Base-by-base conservation (phyloP, 2,329 filamentous ascomycete genomes). In the Xylariaceae sp. region DNA sequence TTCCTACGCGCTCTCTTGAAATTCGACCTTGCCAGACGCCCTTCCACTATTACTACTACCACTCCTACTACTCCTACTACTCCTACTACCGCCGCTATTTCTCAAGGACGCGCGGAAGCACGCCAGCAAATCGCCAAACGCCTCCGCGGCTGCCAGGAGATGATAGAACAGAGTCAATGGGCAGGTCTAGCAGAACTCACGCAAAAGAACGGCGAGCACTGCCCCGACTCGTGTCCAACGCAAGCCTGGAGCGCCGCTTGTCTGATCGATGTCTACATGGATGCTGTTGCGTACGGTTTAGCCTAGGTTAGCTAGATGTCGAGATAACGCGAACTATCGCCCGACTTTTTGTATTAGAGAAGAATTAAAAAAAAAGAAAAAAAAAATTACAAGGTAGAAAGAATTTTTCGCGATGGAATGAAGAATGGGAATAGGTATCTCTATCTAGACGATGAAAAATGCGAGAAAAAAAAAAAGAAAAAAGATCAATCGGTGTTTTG, bases 191-290 rank as follows among this genome's bases (percentile, higher is more conserved):
- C 91, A 6, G 94, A 99, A 74, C 73, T 99, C 71, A 97, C 94
- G 41, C 91, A 99, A 69, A 91, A 92, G 77, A 80, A 87, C 64
- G 94, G 94, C 11, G 85, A 84, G 60, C 81, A 86, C 67, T 99
- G 94, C 71, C 76, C 74, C 9, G 95, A 99, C 73, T 97, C 92
- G 71, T 90, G 87, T 51, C 94, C 94, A 30, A 96, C 94, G 0
- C 94, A 99, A 72, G 88, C 94, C 51, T 99, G 94, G 94, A 96
- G 91, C 51, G 89, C 94, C 32, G 88, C 89, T 27, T 97, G 94
- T 70, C 77, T 99, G 67, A 89, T 99, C 66, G 94, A 99, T 74
- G 73, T 99, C 60, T 99, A 96, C 74, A 91, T 96, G 78, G 94
- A 99, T 70, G 92, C 90, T 19, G 78, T 80, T 30, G 80, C 80